Evolutionary conservation across 352 stramenopile species (phyloP).

Genomic region (Globisporangium barbulae): DNA sequence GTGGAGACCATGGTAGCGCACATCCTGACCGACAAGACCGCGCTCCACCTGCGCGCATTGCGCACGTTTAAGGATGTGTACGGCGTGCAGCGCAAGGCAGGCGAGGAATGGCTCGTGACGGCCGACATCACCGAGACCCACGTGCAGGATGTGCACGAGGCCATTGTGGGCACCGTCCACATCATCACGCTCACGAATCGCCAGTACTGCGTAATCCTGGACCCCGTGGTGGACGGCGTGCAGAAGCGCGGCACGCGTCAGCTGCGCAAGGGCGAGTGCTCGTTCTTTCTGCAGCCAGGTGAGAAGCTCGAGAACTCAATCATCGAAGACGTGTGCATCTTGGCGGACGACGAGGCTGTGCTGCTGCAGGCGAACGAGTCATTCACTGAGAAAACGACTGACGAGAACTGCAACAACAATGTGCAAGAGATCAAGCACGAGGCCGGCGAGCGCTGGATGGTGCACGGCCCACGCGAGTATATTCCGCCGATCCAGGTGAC

Average conservation of each 20-base stretch:
- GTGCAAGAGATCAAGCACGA: slow-evolving; percentile 39
- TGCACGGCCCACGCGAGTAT: slow-evolving; percentile 75
- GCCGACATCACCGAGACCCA: slow-evolving; percentile 69
- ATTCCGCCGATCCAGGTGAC: slow-evolving; percentile 76
- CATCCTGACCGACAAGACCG: slow-evolving; percentile 61
- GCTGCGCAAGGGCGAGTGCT: slow-evolving; percentile 64
- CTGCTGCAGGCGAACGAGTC: slow-evolving; percentile 65
- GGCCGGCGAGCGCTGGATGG: slow-evolving; percentile 77
- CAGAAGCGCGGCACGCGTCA: slow-evolving; percentile 72
- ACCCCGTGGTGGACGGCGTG: slow-evolving; percentile 60
- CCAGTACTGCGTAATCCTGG: slow-evolving; percentile 80
- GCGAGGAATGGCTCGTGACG: slow-evolving; percentile 80
- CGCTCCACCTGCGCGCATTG: slow-evolving; percentile 59
- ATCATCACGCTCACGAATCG: slow-evolving; percentile 75
- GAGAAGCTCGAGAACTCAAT: slow-evolving; percentile 57
- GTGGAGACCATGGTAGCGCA: slow-evolving; percentile 58
- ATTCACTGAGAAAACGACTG: slow-evolving; percentile 39
- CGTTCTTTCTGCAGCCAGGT: slow-evolving; percentile 69
- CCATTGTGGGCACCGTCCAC: slow-evolving; percentile 52
- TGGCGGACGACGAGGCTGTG: slow-evolving; percentile 80
- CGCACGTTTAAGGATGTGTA: slow-evolving; percentile 81
- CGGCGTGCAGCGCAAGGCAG: slow-evolving; percentile 57
- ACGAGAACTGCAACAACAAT: slow-evolving; percentile 18
- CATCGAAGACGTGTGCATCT: slow-evolving; percentile 63
- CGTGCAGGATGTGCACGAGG: slow-evolving; percentile 76